These are phyloP conservation scores for Fusarium mexicanum DNA, from an alignment of 2,329 filamentous ascomycete genomes.

Conservation along the genomic window DNA sequence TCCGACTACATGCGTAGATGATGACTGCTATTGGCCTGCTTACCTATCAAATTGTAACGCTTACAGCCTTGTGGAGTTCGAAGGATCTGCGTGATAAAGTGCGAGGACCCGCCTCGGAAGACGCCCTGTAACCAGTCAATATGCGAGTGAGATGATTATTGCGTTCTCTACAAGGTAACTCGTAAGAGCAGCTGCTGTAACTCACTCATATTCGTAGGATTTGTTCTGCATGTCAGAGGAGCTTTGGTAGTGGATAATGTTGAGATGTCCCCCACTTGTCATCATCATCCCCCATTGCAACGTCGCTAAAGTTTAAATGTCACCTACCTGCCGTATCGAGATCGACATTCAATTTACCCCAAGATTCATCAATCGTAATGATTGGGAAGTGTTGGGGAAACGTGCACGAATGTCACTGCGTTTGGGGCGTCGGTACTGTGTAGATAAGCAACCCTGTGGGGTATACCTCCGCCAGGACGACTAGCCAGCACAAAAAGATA, in stretches of 20 bases:
- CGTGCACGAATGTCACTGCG: neutral
- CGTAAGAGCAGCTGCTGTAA: neutral
- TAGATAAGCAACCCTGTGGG: neutral
- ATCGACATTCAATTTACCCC: neutral
- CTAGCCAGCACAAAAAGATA: neutral
- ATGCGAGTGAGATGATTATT: neutral
- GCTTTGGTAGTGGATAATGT: neutral
- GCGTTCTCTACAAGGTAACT: neutral
- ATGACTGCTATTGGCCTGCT: no score
- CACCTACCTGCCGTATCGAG: neutral
- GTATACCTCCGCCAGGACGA: accelerated
- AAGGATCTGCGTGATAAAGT: neutral
- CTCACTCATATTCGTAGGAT: no score
- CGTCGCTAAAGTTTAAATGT: neutral
- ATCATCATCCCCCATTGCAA: neutral
- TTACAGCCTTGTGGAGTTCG: neutral
- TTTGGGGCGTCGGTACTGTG: neutral
- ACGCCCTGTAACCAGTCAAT: neutral
- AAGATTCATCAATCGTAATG: neutral
- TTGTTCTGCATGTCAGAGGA: neutral
- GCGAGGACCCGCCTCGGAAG: neutral
- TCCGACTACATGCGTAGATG: neutral
- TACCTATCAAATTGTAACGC: neutral
- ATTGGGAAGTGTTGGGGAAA: neutral
- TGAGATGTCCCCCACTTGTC: neutral